Conservation (phyloP, 768 basidiomycete genomes). For the Phlebiopsis flavidoalba region DNA sequence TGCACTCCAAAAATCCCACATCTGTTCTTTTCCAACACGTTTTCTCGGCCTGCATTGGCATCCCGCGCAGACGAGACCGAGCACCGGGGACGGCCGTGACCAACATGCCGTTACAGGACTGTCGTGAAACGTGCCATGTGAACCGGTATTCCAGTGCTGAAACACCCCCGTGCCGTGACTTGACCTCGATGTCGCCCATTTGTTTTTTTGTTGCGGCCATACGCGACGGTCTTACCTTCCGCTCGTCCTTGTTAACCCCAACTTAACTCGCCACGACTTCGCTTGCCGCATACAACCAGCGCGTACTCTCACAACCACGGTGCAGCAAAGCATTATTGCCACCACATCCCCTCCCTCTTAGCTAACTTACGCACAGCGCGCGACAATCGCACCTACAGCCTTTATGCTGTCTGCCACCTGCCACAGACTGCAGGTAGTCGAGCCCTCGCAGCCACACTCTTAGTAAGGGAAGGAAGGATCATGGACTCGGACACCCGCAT, state of each 20-base stretch:
- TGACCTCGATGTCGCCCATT: neutral
- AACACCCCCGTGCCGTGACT: neutral
- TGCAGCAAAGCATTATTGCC: neutral
- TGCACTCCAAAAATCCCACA: neutral
- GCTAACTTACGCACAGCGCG: neutral
- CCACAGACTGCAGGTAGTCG: constrained; percentile 55
- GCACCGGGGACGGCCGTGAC: neutral
- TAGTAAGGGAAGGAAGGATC: constrained; percentile 61
- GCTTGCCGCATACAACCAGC: constrained; percentile 1
- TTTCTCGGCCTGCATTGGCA: neutral
- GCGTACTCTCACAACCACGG: neutral
- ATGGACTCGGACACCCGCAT: constrained; percentile 72
- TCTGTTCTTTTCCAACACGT: neutral
- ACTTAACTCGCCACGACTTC: constrained; percentile 4
- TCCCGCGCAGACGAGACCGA: neutral
- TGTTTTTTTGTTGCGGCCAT: neutral
- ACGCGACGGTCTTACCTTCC: constrained; percentile 5
- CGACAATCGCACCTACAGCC: neutral
- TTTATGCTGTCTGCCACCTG: constrained; percentile 61
- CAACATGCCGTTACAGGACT: neutral
- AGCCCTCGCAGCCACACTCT: constrained; percentile 54
- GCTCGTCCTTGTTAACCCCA: neutral
- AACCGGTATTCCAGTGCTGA: neutral
- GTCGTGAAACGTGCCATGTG: neutral
- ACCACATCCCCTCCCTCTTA: neutral